A percentile compares a stretch with the other conserved stretches of the same genome.
phyloP scores from a whole-genome alignment of 2,329 filamentous ascomycete species.

The Fusarium pilosicola region DNA sequence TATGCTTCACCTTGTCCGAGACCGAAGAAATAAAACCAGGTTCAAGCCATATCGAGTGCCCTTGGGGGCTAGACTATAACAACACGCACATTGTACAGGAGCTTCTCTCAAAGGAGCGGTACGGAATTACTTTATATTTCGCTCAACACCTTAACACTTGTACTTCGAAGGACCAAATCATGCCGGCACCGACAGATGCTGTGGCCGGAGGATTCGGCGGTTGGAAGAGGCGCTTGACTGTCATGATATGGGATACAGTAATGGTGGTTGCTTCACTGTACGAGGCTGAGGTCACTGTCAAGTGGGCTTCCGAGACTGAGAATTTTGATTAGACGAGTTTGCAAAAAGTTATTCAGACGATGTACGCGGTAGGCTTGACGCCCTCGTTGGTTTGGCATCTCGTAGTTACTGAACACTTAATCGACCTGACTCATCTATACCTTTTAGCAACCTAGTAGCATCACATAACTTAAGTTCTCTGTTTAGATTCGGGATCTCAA shows the following conservation, averaged over 20 bases:
- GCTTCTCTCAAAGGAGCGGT: too few relatives aligned
- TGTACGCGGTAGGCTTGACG: too few relatives aligned
- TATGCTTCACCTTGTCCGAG: not conserved
- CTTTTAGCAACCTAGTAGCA: not conserved
- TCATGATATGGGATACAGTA: not conserved
- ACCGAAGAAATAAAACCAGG: not conserved
- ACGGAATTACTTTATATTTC: too few relatives aligned
- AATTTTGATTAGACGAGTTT: not conserved
- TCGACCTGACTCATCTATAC: not conserved
- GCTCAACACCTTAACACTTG: rapidly evolving
- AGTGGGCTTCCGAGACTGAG: not conserved
- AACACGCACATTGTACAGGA: not conserved
- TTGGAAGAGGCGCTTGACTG: not conserved
- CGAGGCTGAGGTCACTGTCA: not conserved
- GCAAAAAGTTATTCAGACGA: not conserved
- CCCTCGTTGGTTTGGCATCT: too few relatives aligned
- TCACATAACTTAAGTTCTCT: not conserved
- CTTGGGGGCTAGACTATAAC: not conserved
- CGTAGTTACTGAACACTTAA: not conserved
- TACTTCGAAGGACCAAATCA: too few relatives aligned
- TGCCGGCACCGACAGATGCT: not conserved
- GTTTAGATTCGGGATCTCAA: too few relatives aligned
- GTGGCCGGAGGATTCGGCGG: too few relatives aligned
- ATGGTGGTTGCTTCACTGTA: not conserved
- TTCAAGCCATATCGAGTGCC: not conserved